phyloP scores from a whole-genome alignment of 164 flowering plant species.

The Euptelea pleiosperma region DNA sequence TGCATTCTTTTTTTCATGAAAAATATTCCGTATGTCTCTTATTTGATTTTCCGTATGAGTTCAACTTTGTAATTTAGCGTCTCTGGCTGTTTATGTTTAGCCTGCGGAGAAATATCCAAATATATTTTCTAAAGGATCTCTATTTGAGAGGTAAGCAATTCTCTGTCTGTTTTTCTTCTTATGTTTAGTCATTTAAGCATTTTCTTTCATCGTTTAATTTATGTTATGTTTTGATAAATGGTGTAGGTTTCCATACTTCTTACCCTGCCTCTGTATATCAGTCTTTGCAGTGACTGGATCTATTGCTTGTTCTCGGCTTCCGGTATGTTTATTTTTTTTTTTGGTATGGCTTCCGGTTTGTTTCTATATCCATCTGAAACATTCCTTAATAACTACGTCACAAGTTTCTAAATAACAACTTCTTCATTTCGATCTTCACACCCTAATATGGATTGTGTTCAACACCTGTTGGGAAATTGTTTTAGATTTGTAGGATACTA shows the following conservation, averaged over 20 bases:
- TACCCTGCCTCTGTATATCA: slow-evolving; percentile 61
- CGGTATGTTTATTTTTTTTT: slow-evolving; percentile 43
- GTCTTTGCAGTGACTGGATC: slow-evolving; percentile 32
- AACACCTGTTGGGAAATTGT: no score
- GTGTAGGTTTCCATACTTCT: slow-evolving; percentile 62
- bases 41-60: not conserved
- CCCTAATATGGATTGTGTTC: no score
- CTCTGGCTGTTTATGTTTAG: slow-evolving; percentile 22
- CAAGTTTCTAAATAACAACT: no score
- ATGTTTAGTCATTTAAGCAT: not conserved
- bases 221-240: not conserved
- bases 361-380: not conserved
- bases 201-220: not conserved
- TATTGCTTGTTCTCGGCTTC: slow-evolving; percentile 41
- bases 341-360: no score
- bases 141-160: slow-evolving; percentile 45
- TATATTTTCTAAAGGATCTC: slow-evolving; percentile 40
- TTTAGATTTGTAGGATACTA: no score
- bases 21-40: not conserved
- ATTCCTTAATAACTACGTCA: not conserved
- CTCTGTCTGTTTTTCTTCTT: not conserved
- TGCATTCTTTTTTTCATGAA: not conserved
- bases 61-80: not conserved
- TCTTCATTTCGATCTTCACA: no score
- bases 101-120: slow-evolving; percentile 63